phyloP scores from a whole-genome alignment of 2,329 filamentous ascomycete genomes.

The Thielaviopsis musarum region DNA sequence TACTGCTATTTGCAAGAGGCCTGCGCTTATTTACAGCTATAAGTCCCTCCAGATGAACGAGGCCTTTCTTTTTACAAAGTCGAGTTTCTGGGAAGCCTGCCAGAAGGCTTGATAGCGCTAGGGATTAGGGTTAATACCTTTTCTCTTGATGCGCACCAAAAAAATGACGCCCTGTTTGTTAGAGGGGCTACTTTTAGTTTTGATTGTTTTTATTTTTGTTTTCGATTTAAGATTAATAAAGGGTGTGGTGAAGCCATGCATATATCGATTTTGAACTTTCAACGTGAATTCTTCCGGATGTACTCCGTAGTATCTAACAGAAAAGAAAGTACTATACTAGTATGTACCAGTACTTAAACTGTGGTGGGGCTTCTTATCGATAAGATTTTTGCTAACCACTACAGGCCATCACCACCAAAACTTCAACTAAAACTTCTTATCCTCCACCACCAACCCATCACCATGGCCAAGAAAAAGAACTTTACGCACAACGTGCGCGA shows the following conservation, averaged over 20 bases:
- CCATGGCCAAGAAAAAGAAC: constrained; percentile 11
- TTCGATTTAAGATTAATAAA: not conserved
- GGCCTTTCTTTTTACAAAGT: constrained; percentile 12
- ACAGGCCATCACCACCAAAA: not conserved
- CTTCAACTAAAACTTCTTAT: not conserved
- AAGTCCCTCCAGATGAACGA: constrained; percentile 7
- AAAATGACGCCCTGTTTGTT: not conserved
- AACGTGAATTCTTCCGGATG: not conserved
- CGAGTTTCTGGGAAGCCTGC: not conserved
- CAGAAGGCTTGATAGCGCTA: not conserved
- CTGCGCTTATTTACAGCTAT: constrained; percentile 12
- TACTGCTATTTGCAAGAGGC: not conserved
- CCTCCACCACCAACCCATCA: not conserved
- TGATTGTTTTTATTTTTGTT: not conserved
- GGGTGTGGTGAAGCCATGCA: not conserved
- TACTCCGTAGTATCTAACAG: no score
- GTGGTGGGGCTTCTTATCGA: constrained; percentile 9
- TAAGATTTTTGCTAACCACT: constrained; percentile 2
- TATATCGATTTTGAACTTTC: not conserved
- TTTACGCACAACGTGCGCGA: constrained; percentile 10
- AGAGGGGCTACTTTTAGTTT: not conserved
- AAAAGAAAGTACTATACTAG: no score
- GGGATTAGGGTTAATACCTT: not conserved
- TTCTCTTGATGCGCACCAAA: not conserved
- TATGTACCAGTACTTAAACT: not conserved